phyloP scores from a whole-genome alignment of 805 yeast genomes.

The Alloascoidea hylecoeti region DNA sequence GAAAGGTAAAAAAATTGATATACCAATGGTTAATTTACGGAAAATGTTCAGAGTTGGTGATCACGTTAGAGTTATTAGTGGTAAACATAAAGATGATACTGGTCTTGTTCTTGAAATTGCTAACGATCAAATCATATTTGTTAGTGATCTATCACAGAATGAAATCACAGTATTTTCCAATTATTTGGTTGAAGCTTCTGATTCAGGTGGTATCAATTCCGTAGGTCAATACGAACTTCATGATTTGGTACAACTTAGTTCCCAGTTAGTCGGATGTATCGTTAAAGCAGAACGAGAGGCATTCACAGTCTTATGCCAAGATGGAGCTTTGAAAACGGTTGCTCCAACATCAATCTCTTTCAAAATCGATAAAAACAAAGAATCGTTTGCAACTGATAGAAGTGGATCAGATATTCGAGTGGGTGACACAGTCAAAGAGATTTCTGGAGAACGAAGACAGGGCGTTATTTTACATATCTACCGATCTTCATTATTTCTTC shows the following conservation, averaged over 20 bases:
- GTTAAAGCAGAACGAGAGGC: constrained; percentile 82
- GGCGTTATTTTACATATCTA: constrained; percentile 83
- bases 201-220: constrained; percentile 60
- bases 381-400: constrained; percentile 75
- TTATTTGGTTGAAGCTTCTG: constrained; percentile 84
- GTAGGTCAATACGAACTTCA: constrained; percentile 73
- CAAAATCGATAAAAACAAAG: constrained; percentile 50
- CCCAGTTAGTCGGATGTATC: constrained; percentile 78
- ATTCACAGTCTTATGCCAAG: constrained; percentile 66
- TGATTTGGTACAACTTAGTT: constrained; percentile 79
- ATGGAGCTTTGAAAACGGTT: constrained; percentile 60
- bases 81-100: constrained; percentile 86
- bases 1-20: constrained; percentile 51
- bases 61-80: constrained; percentile 84
- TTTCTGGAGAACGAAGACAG: constrained; percentile 70
- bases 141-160: constrained; percentile 77
- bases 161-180: constrained; percentile 91
- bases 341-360: constrained; percentile 75
- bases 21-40: constrained; percentile 70
- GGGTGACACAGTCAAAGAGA: constrained; percentile 89
- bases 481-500: constrained; percentile 65
- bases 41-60: constrained; percentile 86
- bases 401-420: constrained; percentile 74
- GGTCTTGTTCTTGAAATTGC: constrained; percentile 80
- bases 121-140: constrained; percentile 77